Conservation (phyloP, 2,329 filamentous ascomycete genomes). For the Aspergillus aculeatinus region DNA sequence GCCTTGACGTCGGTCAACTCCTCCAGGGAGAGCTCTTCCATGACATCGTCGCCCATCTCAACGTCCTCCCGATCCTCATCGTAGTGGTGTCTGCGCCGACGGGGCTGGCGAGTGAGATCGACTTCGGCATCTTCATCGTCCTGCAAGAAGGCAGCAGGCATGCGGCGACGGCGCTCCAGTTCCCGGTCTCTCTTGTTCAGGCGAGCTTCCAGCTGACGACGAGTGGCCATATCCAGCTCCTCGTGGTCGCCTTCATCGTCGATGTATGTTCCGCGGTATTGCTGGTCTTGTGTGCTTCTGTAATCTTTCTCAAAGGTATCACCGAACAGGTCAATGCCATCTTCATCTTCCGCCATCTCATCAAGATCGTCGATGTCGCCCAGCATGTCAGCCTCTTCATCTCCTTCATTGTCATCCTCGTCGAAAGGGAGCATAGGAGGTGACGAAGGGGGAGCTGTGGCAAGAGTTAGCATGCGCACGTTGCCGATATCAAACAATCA, state of each 20-base stretch:
- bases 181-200: constrained; percentile 64
- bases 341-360: constrained; percentile 68
- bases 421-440: constrained; percentile 57
- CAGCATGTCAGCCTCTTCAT: constrained; percentile 59
- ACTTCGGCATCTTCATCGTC: constrained; percentile 80
- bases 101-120: constrained; percentile 81
- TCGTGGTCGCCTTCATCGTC: constrained; percentile 67
- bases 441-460: constrained; percentile 55
- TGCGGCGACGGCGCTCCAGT: constrained; percentile 56
- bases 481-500: neutral
- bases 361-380: constrained; percentile 66
- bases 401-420: constrained; percentile 46
- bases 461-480: constrained; percentile 14
- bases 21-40: constrained; percentile 92
- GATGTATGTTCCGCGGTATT: constrained; percentile 60
- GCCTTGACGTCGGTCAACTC: constrained; percentile 91
- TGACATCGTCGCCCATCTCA: constrained; percentile 86
- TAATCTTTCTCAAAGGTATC: constrained; percentile 67
- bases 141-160: constrained; percentile 63
- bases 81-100: constrained; percentile 82
- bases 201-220: constrained; percentile 61
- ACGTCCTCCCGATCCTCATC: constrained; percentile 90
- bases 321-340: constrained; percentile 67
- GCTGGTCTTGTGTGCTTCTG: constrained; percentile 46
- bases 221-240: constrained; percentile 56